Percentiles rank a stretch among this genome's conserved stretches.
These are phyloP conservation scores for Cryptococcus maquisensis DNA, from an alignment of 1,284 basidiomycete species.

Conservation along the genomic window DNA sequence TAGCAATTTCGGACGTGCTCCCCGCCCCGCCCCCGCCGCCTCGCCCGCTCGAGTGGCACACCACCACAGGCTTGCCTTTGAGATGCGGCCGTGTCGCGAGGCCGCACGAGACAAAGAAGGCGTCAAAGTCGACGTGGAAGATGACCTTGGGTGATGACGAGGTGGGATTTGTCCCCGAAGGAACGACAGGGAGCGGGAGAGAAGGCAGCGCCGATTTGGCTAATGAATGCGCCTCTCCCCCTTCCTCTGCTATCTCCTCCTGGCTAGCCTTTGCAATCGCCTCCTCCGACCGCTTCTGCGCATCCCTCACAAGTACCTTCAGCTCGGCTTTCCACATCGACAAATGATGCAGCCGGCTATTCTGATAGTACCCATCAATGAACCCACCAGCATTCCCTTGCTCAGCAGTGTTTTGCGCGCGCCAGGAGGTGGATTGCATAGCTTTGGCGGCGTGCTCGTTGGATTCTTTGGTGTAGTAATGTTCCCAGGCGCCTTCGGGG, in stretches of 20 bases:
- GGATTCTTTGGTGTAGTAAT: conserved; percentile 53
- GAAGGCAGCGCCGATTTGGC: conserved; percentile 24
- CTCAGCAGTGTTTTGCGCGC: conserved; percentile 73
- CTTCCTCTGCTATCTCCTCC: background rate
- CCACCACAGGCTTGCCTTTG: conserved; percentile 80
- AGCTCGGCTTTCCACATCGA: conserved; percentile 91
- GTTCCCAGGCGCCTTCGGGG: conserved; percentile 30
- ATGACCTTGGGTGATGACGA: conserved; percentile 58
- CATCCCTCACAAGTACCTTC: conserved; percentile 71
- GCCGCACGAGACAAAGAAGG: conserved; percentile 93
- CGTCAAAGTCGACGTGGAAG: conserved; percentile 95
- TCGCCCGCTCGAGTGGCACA: conserved; percentile 76
- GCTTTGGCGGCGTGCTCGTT: conserved; percentile 69
- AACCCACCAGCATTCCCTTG: conserved; percentile 68
- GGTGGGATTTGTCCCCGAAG: conserved; percentile 1
- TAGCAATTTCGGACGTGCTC: conserved; percentile 91
- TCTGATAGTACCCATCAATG: conserved; percentile 83
- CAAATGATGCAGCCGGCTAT: conserved; percentile 80
- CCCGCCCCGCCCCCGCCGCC: conserved; percentile 49
- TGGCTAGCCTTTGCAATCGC: background rate
- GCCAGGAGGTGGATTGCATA: conserved; percentile 78
- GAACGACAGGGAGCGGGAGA: conserved; percentile 2
- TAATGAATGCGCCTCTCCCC: conserved; percentile 6
- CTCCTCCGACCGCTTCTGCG: conserved; percentile 64
- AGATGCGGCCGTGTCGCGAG: conserved; percentile 70